Evolutionary conservation across 148 eudicot genomes (phyloP), one percentile per base, ranked within the genome.

Genomic region (Rhododendron ferrugineum): DNA sequence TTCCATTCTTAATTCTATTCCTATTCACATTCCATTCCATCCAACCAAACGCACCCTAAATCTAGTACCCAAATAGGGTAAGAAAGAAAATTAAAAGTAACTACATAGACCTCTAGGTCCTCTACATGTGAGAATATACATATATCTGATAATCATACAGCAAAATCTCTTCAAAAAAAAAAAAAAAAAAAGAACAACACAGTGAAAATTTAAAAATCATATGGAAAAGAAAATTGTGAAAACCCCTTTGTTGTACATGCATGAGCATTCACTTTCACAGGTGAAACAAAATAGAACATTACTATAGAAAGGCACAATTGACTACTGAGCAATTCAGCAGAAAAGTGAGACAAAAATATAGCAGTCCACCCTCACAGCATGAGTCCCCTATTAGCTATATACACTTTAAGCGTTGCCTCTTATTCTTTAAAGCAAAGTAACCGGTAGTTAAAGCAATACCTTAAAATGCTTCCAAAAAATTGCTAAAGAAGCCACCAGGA

Each of bases 391-490:
- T 52, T 32, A 50, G 70, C 62, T 37, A 52, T 13, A 34, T 49
- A 56, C 20, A 15, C 30, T 23, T 23, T 8, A 18, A 42, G 64
- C 74, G 2, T 15, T 60, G 49, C 44, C 54, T 68, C 47, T 1
- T 75, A 84, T 66, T 50, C 70, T 54, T 73, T 47, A 56, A 28
- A 47, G 30, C 52, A 50, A 86, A 50, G 60, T 23, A 76, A 52
- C 40, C 47, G 28, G 32, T 32, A n/a, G 42, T 54, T 56, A 82
- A 79, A 86, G 84, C 76, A 36, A 58, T 92, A 93, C 98, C 97
- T 92, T 90, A 54, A 88, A 93, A 92, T 96, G 99, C 88, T 87
- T 91, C 91, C 92, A 93, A 84, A 91, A 88, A 86, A 95, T 91
- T 81, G 88, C 93, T 84, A 96, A 81, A 82, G 92, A 87, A 85